Conservation (phyloP, 2,329 filamentous ascomycete species). For the Aspergillus neoniger region DNA sequence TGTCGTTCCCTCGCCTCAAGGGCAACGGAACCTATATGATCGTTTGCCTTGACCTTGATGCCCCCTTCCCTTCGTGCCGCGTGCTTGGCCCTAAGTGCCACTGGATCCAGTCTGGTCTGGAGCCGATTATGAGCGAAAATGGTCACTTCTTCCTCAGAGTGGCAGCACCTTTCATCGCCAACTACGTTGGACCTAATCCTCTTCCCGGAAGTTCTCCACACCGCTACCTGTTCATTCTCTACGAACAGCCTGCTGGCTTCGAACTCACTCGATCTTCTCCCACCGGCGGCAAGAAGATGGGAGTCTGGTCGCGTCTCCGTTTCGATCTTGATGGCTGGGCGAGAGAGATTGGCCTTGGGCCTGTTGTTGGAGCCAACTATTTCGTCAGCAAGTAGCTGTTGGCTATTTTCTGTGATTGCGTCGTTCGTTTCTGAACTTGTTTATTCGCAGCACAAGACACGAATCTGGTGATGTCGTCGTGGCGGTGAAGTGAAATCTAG, state of each 20-base stretch:
- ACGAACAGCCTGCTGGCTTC: conserved; percentile 49
- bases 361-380: conserved; percentile 42
- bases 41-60: not conserved
- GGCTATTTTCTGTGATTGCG: not conserved
- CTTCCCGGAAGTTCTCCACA: conserved; percentile 50
- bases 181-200: conserved; percentile 52
- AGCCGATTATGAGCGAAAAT: not conserved
- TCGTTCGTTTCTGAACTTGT: no score
- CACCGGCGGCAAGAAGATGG: conserved; percentile 36
- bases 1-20: not conserved
- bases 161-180: conserved; percentile 24
- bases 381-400: conserved; percentile 32
- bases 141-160: not conserved
- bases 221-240: conserved; percentile 54
- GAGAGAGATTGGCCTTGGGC: conserved; percentile 36
- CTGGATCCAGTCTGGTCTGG: conserved; percentile 4
- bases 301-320: conserved; percentile 42
- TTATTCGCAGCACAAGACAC: no score
- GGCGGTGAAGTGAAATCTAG: no score
- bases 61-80: not conserved
- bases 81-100: not conserved
- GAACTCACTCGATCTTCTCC: conserved; percentile 37
- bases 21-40: not conserved
- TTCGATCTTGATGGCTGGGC: conserved; percentile 48
- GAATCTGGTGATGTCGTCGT: no score